Base-by-base conservation (phyloP, 129 eudicot genomes). In the Flaveria brownii region DNA sequence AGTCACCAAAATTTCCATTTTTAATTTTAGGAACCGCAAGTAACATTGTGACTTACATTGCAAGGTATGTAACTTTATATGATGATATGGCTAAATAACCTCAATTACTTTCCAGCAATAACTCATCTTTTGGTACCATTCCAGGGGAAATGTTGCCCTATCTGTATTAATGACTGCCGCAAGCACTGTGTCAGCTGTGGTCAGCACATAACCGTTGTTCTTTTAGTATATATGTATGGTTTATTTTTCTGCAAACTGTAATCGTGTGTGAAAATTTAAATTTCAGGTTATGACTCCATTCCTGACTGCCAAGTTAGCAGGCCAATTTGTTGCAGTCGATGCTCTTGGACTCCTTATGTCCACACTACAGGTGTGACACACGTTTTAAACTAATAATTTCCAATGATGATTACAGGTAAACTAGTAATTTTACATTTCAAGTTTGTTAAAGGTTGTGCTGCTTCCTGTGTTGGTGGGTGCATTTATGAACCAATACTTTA, bases 141-240 rank as follows among this genome's bases (percentile, higher is more conserved):
- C 6, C 87, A 94, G 98, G 41, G 98, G 97, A 79, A 94, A 94
- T 84, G 98, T 94, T 57, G 97, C 98, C 47, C 89, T 94, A 39
- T 94, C 98, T 2, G 98, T 94, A 13, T 30, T 94, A 79, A 91
- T 94, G 98, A 94, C 97, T 30, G 98, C 98, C 78, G 86, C 91
- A 65, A 94, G 98, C 85, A 94, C 98, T 45, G 77, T 94, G 54
- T 76, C 97, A 60, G 91, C 98, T 30, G 97, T 91, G 96, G 98
- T 93, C 83, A 64, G 98, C 88, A 81, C 76, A 74, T 30, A 30
- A 30, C 36, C 5, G 36, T 30, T 30, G 36, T 30, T 30, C 36
- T 30, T 30, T 30, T 30, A 30, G 4, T 30, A 30, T 3, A 30
- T 30, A 30, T 0, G 36, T 30, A 4, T 30, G 36, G 36, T 30